phyloP scores from a whole-genome alignment of 1,139 yeast species.

The Debaryomycetaceae sp. region DNA sequence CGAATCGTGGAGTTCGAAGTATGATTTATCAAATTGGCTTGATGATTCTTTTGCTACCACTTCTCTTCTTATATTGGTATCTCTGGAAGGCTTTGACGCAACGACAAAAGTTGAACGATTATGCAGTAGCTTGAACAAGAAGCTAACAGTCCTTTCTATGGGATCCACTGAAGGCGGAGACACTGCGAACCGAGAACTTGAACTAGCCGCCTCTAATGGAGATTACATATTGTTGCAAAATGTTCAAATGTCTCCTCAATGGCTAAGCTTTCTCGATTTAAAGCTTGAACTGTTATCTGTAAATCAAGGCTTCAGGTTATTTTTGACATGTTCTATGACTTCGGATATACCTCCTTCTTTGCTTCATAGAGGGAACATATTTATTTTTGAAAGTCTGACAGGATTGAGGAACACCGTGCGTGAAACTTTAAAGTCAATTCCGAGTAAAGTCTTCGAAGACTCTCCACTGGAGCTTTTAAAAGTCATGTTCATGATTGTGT shows the following conservation, averaged over 20 bases:
- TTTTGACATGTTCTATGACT: constrained; percentile 56
- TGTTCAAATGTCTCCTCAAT: constrained; percentile 63
- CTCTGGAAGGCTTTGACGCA: constrained; percentile 67
- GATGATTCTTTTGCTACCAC: constrained; percentile 2
- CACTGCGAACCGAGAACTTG: constrained; percentile 55
- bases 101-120: constrained; percentile 50
- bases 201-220: constrained; percentile 43
- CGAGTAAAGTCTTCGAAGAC: constrained; percentile 14
- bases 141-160: constrained; percentile 55
- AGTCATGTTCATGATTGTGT: constrained; percentile 53
- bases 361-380: constrained; percentile 47
- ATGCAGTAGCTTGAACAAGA: constrained; percentile 25
- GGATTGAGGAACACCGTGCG: constrained; percentile 53
- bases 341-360: constrained; percentile 52
- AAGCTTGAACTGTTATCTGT: constrained; percentile 26
- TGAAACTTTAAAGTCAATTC: constrained; percentile 36
- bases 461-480: constrained; percentile 46
- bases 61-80: constrained; percentile 51
- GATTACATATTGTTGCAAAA: constrained; percentile 77
- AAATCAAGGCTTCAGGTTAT: constrained; percentile 42
- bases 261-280: constrained; percentile 58
- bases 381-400: constrained; percentile 59
- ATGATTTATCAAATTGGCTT: constrained; percentile 24
- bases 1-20: constrained; percentile 24
- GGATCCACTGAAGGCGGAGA: constrained; percentile 71